Conservation (phyloP, 768 basidiomycete genomes). For the Udeniomyces megalosporus region DNA sequence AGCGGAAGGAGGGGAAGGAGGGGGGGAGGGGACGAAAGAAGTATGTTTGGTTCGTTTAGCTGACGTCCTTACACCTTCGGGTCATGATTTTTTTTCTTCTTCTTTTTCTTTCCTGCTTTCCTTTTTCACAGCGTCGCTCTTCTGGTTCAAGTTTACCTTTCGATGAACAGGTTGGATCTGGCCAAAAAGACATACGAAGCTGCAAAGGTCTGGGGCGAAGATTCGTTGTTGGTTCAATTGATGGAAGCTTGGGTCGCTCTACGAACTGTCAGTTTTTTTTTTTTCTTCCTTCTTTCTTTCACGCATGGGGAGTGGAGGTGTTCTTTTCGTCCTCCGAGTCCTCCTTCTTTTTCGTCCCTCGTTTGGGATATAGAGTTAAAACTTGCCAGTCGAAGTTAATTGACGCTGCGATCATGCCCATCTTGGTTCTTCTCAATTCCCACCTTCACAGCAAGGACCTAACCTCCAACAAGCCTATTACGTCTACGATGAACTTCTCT, state of each 20-base stretch:
- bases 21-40: not conserved
- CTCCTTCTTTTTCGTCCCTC: not conserved
- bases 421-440: not conserved
- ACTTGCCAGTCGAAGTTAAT: no score
- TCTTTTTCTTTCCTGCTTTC: not conserved
- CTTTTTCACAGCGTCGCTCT: constrained; percentile 49
- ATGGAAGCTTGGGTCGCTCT: constrained; percentile 54
- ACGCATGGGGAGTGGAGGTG: not conserved
- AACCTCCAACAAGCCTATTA: constrained; percentile 30
- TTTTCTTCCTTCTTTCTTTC: not conserved
- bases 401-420: no score
- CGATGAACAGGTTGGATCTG: constrained; percentile 72
- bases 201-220: constrained; percentile 72
- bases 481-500: constrained; percentile 30
- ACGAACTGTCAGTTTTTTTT: constrained; percentile 23
- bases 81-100: no score
- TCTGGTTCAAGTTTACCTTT: constrained; percentile 71
- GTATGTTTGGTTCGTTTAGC: not conserved
- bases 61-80: no score
- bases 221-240: constrained; percentile 72
- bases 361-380: not conserved
- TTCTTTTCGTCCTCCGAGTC: no score
- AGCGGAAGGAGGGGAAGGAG: not conserved
- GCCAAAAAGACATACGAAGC: constrained; percentile 72
- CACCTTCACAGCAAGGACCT: constrained; percentile 7